phyloP scores from a whole-genome alignment of 768 basidiomycete species.

The Suillus alpinus region DNA sequence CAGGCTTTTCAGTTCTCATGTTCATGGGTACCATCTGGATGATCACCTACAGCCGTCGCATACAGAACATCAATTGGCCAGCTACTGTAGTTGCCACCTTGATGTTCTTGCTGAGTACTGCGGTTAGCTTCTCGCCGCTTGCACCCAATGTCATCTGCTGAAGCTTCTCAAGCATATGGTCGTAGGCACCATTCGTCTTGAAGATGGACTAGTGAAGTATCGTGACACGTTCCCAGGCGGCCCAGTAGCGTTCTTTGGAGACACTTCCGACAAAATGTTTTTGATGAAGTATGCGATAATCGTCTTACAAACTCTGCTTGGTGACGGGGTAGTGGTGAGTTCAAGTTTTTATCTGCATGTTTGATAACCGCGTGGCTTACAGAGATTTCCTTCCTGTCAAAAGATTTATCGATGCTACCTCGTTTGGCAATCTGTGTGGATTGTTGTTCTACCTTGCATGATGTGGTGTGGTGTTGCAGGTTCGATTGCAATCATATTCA shows the following conservation, averaged over 20 bases:
- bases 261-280: constrained; percentile 16
- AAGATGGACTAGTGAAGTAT: constrained; percentile 17
- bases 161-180: constrained; percentile 10
- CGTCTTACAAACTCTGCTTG: constrained; percentile 8
- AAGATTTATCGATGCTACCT: constrained; percentile 12
- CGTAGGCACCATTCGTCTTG: constrained; percentile 13
- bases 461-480: constrained; percentile 8
- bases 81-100: not conserved
- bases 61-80: not conserved
- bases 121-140: not conserved
- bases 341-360: not conserved
- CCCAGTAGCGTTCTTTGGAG: constrained; percentile 19
- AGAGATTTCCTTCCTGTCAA: not conserved
- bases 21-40: not conserved
- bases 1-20: not conserved
- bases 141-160: not conserved
- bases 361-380: not conserved
- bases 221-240: constrained; percentile 21
- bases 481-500: not conserved
- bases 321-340: constrained; percentile 7
- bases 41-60: not conserved
- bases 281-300: constrained; percentile 22
- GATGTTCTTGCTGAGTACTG: not conserved
- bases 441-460: constrained; percentile 8
- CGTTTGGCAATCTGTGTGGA: constrained; percentile 11